phyloP scores from a whole-genome alignment of 2,329 filamentous ascomycete genomes.

The Fusarium nematophilum region DNA sequence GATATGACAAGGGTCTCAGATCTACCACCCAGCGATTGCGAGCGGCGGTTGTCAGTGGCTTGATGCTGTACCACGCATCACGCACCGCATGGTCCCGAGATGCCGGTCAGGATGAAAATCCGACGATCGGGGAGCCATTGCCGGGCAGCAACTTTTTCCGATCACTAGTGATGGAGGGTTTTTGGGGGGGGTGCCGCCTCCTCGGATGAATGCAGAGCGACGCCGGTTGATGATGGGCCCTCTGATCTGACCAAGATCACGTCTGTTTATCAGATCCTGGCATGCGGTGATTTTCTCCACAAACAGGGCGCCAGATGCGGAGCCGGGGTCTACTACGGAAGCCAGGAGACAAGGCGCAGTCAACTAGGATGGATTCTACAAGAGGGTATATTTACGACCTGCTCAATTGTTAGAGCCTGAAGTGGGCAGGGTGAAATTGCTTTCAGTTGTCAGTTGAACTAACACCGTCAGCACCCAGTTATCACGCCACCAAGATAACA shows the following conservation, averaged over 20 bases:
- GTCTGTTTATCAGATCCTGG: conserved; percentile 12
- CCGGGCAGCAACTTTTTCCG: conserved; percentile 5
- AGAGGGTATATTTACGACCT: neutral
- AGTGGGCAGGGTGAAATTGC: neutral
- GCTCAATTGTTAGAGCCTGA: neutral
- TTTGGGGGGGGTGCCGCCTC: neutral
- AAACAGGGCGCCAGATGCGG: neutral
- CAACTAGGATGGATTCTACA: neutral
- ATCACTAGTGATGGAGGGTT: neutral
- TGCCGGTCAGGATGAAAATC: neutral
- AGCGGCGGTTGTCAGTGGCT: neutral
- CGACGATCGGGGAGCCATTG: neutral
- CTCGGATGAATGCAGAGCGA: neutral
- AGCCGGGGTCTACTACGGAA: neutral
- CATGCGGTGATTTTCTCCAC: conserved; percentile 4
- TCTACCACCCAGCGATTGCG: neutral
- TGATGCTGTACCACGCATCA: neutral
- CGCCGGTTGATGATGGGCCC: neutral
- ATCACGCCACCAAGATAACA: conserved; percentile 9
- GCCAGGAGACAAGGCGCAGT: neutral
- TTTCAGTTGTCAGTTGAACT: too few relatives aligned
- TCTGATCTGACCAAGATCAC: neutral
- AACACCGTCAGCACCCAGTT: neutral
- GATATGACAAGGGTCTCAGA: conserved; percentile 4
- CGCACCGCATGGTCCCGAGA: neutral